Evolutionary conservation across 768 basidiomycete species (phyloP), one percentile per base, ranked within the genome.

Genomic region (Strobilomyces confusus): DNA sequence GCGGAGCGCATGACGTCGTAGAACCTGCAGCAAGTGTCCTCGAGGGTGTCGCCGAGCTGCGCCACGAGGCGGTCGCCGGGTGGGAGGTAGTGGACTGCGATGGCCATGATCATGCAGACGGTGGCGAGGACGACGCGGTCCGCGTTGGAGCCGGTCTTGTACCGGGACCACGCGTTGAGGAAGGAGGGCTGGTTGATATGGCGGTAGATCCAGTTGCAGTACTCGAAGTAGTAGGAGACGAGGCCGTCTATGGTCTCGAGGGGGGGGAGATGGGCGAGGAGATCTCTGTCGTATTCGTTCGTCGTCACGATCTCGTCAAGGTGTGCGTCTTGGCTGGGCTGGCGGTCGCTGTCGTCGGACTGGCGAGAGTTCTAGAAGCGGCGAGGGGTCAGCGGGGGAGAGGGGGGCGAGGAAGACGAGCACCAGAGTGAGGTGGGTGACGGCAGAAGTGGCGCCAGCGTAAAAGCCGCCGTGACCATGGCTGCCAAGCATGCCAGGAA

Each of bases 151-250:
- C 87, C 87, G 32, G 72, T 77, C 67, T 89, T 91, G 75, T 86
- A 91, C 26, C 81, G 81, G 29, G 80, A 75, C 89, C 89, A 92
- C 20, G 83, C 82, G 25, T 75, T 69, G 12, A 72, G 70, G 64
- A 92, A 88, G 14, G 81, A 73, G 2, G 71, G 52, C 49, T 83
- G 77, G 67, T 89, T 85, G 54, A 92, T 80, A 64, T 89, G 84
- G 37, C 87, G 83, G 69, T 90, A 89, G 48, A 91, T 82, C 89
- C 89, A 92, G 68, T 87, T 90, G 77, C 88, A 89, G 64, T 87
- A 88, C 59, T 89, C 86, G 61, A 91, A 91, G 69, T 92, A 92
- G 70, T 83, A 86, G 44, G 72, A 70, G 63, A 92, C 77, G 48
- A 92, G 81, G 17, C 77, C 80, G 62, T 92, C 89, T 61, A 91